Evolutionary conservation across 768 basidiomycete species (phyloP).

Genomic region (Lentinus brumalis): DNA sequence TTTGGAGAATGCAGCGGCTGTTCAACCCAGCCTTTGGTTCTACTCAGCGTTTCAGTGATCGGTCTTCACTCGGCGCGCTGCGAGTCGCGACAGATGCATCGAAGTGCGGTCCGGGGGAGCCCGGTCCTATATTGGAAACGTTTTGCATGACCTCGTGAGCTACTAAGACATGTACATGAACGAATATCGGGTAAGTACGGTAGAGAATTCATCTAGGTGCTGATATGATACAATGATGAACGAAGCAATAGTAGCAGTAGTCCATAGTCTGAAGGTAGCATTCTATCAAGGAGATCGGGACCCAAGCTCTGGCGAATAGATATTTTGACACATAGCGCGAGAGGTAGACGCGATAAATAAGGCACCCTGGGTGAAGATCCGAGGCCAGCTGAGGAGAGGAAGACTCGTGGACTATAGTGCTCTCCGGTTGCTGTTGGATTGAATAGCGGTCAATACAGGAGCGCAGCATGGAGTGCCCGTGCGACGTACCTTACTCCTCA

Average conservation of each 20-base stretch:
- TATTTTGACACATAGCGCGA: not conserved
- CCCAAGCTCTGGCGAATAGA: not conserved
- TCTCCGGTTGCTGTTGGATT: not conserved
- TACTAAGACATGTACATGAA: not conserved
- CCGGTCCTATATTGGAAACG: not conserved
- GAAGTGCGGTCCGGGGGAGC: not conserved
- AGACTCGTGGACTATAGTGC: too few relatives aligned
- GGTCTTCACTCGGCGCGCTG: not conserved
- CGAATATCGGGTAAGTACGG: not conserved
- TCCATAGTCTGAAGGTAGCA: not conserved
- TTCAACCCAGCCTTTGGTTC: slow-evolving; percentile 13
- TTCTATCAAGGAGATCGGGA: too few relatives aligned
- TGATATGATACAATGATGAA: not conserved
- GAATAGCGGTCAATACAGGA: not conserved
- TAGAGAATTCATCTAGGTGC: not conserved
- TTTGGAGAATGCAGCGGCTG: not conserved
- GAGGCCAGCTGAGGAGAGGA: too few relatives aligned
- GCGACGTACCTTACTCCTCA: slow-evolving; percentile 9
- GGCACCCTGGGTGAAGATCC: too few relatives aligned
- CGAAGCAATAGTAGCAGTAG: not conserved
- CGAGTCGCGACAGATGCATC: not conserved
- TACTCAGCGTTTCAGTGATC: not conserved
- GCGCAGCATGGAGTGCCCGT: too few relatives aligned
- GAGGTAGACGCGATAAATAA: not conserved
- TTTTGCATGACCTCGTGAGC: not conserved